Evolutionary conservation across 345 rosid species (phyloP).

Genomic region (Linum trigynum): DNA sequence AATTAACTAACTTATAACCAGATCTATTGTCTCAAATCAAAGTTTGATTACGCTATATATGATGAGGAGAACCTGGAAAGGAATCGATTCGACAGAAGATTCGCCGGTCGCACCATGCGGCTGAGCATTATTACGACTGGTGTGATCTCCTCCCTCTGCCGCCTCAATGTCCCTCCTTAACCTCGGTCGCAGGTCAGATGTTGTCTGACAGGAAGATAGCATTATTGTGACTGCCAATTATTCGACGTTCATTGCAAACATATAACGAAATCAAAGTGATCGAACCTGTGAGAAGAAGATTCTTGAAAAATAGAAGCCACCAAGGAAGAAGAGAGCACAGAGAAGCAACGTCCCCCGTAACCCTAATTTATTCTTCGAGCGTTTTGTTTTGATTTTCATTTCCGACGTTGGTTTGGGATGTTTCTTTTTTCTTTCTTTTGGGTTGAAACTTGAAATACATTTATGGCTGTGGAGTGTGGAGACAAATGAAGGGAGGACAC

Average conservation of each 20-base stretch:
- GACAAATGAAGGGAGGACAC: too few relatives aligned
- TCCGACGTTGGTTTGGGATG: too few relatives aligned
- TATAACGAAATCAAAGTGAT: background rate
- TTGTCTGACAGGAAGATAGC: constrained; percentile 32
- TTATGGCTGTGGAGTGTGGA: too few relatives aligned
- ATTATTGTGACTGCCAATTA: background rate
- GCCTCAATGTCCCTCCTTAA: constrained; percentile 42
- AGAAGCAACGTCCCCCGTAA: constrained; percentile 30
- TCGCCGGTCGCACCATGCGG: constrained; percentile 64
- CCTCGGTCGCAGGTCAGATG: constrained; percentile 40
- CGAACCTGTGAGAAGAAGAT: constrained; percentile 40
- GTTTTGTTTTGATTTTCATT: constrained; percentile 60
- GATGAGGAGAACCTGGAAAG: constrained; percentile 51
- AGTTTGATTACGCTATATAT: too few relatives aligned
- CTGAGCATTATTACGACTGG: constrained; percentile 25
- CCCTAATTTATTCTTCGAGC: constrained; percentile 45
- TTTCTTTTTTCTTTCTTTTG: too few relatives aligned
- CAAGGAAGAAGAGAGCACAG: constrained; percentile 51
- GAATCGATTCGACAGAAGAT: constrained; percentile 40
- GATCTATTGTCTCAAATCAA: too few relatives aligned
- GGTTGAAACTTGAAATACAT: too few relatives aligned
- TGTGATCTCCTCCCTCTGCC: constrained; percentile 21
- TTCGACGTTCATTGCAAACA: background rate
- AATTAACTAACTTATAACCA: too few relatives aligned
- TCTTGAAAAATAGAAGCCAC: constrained; percentile 50